These are phyloP conservation scores for Bipolaris sorokiniana DNA, from an alignment of 2,329 filamentous ascomycete genomes.

Conservation along the genomic window DNA sequence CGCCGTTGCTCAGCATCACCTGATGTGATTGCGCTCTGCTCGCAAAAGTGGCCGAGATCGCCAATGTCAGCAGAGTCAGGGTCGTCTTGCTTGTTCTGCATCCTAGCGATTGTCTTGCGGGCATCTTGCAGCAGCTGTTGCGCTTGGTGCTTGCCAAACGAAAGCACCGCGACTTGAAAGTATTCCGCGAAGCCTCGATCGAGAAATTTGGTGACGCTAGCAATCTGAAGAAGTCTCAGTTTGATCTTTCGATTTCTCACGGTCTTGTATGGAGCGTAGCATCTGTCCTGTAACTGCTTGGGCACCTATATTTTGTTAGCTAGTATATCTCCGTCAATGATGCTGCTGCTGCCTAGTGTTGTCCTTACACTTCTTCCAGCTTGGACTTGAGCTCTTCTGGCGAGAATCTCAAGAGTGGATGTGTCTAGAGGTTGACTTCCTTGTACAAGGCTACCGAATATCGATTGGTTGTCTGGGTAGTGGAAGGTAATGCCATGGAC, in stretches of 20 bases:
- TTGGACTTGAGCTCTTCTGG: background rate
- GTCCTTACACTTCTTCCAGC: background rate
- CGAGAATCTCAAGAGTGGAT: background rate
- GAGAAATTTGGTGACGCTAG: background rate
- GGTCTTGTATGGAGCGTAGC: background rate
- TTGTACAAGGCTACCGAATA: background rate
- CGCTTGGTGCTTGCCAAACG: background rate
- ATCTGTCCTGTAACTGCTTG: background rate
- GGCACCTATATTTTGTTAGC: background rate
- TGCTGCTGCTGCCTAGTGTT: background rate
- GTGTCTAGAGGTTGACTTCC: background rate
- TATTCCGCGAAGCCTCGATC: background rate
- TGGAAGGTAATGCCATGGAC: no score
- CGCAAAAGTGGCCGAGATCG: background rate
- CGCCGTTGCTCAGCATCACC: background rate
- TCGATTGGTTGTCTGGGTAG: background rate
- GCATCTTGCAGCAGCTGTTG: background rate
- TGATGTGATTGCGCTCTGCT: background rate
- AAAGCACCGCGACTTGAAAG: background rate
- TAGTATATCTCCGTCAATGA: background rate
- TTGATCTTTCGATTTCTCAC: background rate
- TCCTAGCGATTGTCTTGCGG: background rate
- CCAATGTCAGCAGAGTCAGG: background rate
- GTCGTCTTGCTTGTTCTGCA: background rate
- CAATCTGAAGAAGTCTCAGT: background rate